Evolutionary conservation across 164 flowering plant genomes (phyloP), one percentile per base, ranked within the genome.

Genomic region (Aristolochia contorta): DNA sequence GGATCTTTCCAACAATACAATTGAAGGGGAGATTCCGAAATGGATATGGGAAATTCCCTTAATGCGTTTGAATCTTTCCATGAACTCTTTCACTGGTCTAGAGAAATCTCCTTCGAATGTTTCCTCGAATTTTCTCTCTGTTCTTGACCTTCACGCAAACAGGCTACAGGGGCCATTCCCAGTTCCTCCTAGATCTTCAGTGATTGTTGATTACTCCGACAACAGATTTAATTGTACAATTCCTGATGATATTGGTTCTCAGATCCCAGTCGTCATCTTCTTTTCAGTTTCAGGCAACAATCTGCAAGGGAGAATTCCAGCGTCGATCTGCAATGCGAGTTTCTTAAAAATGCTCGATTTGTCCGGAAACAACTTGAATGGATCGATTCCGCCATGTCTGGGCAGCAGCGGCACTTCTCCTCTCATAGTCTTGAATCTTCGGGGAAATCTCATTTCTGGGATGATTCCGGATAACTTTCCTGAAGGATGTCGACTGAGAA

Each of bases 61-160:
- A 6, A 1, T 0, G 1, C 24, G 58, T 16, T 30, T 81, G 19
- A 81, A 81, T 67, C 79, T 83, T 32, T 81, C 85, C 2, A 19
- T 14, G 3, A 83, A 83, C 59, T 23, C 4, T 16, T 57, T 82
- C 20, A 53, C 20, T 15, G 59, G 55, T 62, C 54, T 74, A 0
- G 66, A 65, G 19, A 45, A 27, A 47, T 67, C 70, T 19, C 57
- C n/a, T 0, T 22, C 58, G 10, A 10, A 20, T 51, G 20, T 5
- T 30, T 23, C 22, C 6, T 61, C 59, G 0, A 56, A 12, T 7
- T 1, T 0, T 1, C 33, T 53, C 21, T 14, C 12, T 7, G 16
- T 69, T 22, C 67, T 87, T 6, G 84, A 83, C 62, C 76, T 84
- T 21, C 77, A 71, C 18, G 59, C 72, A 24, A 82, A 84, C 72